Evolutionary conservation across 768 basidiomycete species (phyloP), one percentile per base, ranked within the genome.

Genomic region (Mycena polygramma): DNA sequence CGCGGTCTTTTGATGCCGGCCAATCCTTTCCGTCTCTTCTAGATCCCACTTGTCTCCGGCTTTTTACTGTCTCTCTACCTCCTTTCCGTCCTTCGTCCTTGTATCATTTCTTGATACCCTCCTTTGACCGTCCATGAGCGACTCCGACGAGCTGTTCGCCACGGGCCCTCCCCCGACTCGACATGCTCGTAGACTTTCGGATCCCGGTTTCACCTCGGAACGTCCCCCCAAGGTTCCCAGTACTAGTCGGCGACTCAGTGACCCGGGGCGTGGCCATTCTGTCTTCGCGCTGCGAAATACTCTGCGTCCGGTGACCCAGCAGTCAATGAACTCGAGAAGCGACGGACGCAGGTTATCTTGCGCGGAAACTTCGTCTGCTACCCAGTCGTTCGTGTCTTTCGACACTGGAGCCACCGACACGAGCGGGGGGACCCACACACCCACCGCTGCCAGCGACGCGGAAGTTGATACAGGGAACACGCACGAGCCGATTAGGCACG

Each of bases 341-440:
- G 66, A 63, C 43, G 71, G 63, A 10, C 49, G 39, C 11, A 41
- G 70, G 43, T 35, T 59, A 15, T 73, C 72, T 2, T 73, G 70
- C 35, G 68, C 57, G 19, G 67, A 63, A 30, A 73, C 63, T 24
- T 73, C 72, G 7, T 73, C 72, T 6, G 72, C 72, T 15, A 70
- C 72, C 11, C 72, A 73, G 14, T 73, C 72, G 0, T 73, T 73
- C 53, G 68, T 67, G 55, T 73, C 72, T 19, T 36, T 70, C 53
- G 61, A 70, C 15, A 70, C 48, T 20, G 65, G 49, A 13, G 30
- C 68, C 2, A 57, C 30, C 19, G 68, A 60, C 15, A 73, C 72
- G 14, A 61, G 65, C 4, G 30, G 30, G 30, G 30, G 30, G 30
- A 70, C 60, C 6, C 60, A 59, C 13, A 70, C 72, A 0, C 26